Conservation (phyloP, 139 green algal genomes). For the Picochlorum sp. region DNA sequence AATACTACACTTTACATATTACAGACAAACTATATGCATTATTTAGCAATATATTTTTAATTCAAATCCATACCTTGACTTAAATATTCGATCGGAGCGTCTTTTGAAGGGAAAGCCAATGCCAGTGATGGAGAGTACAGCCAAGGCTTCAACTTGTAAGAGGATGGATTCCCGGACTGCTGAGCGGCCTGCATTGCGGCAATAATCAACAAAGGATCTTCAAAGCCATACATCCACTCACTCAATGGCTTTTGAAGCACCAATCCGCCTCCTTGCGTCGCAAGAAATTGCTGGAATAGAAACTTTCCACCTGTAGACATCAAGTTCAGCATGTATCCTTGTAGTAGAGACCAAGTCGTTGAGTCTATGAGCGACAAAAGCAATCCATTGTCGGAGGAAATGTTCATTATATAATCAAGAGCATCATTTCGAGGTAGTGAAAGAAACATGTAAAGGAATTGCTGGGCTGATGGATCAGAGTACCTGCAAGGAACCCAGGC, state of each 20-base stretch:
- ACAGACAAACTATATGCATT: too few species aligned
- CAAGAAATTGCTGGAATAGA: neutral
- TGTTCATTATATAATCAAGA: neutral
- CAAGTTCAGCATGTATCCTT: constrained; percentile 18
- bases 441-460: constrained; percentile 12
- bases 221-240: constrained; percentile 23
- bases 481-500: too few species aligned
- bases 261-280: constrained; percentile 4
- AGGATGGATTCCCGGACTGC: neutral
- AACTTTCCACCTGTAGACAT: neutral
- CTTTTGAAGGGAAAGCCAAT: neutral
- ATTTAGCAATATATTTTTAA: neutral
- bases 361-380: constrained; percentile 1
- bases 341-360: neutral
- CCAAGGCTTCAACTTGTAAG: constrained; percentile 1
- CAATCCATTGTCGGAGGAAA: neutral
- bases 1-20: too few species aligned
- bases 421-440: neutral
- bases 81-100: constrained; percentile 8
- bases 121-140: constrained; percentile 5
- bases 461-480: constrained; percentile 1
- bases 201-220: constrained; percentile 13
- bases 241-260: constrained; percentile 8
- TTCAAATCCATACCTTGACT: neutral
- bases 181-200: neutral